A percentile compares a stretch with the other conserved stretches of the same genome.
Evolutionary conservation across 495 filamentous ascomycete genomes (phyloP).

Genomic region (Letharia columbiana): DNA sequence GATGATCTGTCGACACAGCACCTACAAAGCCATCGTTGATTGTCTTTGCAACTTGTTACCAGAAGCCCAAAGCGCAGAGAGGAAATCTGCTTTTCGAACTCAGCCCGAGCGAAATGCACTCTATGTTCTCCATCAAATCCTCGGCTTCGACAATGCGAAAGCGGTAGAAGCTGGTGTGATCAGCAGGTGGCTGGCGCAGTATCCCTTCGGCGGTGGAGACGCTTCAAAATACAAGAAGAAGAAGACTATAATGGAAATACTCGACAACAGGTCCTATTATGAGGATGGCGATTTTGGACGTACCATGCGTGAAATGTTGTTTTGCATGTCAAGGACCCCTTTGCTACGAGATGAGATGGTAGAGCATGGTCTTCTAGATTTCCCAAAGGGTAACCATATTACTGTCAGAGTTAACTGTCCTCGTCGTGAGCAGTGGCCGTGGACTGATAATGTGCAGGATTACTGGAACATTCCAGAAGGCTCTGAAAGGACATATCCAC

Average conservation of each 20-base stretch:
- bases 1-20: not conserved
- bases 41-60: slow-evolving; percentile 44
- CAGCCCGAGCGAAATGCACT: slow-evolving; percentile 25
- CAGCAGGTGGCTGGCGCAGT: slow-evolving; percentile 41
- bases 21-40: slow-evolving; percentile 36
- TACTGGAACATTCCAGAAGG: not conserved
- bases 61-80: slow-evolving; percentile 22
- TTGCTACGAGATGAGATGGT: slow-evolving; percentile 38
- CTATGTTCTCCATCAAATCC: slow-evolving; percentile 11
- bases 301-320: slow-evolving; percentile 39
- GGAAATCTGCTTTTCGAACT: slow-evolving; percentile 29
- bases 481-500: not conserved
- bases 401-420: not conserved
- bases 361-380: slow-evolving; percentile 35
- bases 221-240: slow-evolving; percentile 7
- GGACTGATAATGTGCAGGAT: not conserved
- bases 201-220: slow-evolving; percentile 34
- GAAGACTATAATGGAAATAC: slow-evolving; percentile 1
- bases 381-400: slow-evolving; percentile 11
- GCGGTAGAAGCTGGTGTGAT: slow-evolving; percentile 40
- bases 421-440: not conserved
- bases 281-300: slow-evolving; percentile 25
- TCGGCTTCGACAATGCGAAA: not conserved
- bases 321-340: slow-evolving; percentile 29
- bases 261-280: not conserved